Evolutionary conservation across 1,284 basidiomycete genomes (phyloP), one percentile per base, ranked within the genome.

Genomic region (Ustilago cynodontis): DNA sequence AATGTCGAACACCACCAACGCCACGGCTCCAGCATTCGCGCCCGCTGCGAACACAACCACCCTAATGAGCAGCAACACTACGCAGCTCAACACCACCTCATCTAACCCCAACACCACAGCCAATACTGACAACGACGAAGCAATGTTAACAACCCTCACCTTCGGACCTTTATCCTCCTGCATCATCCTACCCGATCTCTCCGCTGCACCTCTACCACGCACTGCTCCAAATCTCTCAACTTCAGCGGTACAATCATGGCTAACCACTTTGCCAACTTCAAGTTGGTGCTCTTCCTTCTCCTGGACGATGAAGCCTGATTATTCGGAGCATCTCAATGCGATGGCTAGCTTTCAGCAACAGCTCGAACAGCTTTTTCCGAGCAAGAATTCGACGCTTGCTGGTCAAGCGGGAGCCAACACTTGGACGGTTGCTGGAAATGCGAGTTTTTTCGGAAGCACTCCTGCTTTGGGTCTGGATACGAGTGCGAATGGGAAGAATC

Each of bases 161-260:
- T 67, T 72, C 20, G 70, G 70, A 6, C 70, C 70, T 5, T 33
- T 72, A 3, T 56, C 64, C 1, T 66, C 70, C 3, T 72, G 70
- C n/a, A 29, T 72, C 47, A 29, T 37, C n/a, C n/a, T 72, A 1
- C 70, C 70, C 2, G 24, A 56, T 16, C 51, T 72, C 0, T 13
- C 57, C 3, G 33, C 29, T 10, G 28, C 4, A 22, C 16, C 59
- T 4, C 9, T 56, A 8, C 47, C 64, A 11, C 7, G n/a, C n/a
- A n/a, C 26, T 2, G 35, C 13, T 1, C 18, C 26, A 1, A 63
- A 55, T 26, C 16, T 47, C 1, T 52, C 64, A 1, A 31, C 11
- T n/a, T 6, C 39, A 0, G 49, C 50, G 2, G 10, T 72, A 0
- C 56, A 60, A 24, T 20, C 37, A 7, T 72, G 70, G 70, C 49